Conservation (phyloP, 352 stramenopile genomes). For the Halophytophthora batemanensis region DNA sequence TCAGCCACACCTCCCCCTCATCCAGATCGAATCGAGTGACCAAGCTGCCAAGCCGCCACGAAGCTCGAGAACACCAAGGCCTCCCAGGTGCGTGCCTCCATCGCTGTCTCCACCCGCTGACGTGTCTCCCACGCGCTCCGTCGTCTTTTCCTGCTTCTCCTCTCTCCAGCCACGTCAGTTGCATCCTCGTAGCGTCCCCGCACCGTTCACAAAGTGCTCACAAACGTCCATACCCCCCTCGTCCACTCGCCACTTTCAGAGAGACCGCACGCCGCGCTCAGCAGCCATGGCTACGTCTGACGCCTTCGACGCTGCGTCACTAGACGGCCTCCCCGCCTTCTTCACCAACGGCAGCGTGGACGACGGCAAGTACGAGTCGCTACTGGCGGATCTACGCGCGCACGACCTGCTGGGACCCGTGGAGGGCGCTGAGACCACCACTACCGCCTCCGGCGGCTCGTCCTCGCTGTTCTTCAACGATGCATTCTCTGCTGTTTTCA, state of each 20-base stretch:
- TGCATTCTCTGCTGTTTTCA: constrained; percentile 81
- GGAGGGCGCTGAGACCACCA: constrained; percentile 26
- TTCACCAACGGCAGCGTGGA: constrained; percentile 80
- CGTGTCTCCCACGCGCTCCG: background rate
- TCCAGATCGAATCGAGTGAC: no score
- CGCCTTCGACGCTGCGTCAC: constrained; percentile 37
- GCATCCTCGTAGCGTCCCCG: background rate
- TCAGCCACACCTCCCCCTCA: no score
- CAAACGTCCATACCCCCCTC: background rate
- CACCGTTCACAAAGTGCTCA: constrained; percentile 6
- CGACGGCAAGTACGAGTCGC: constrained; percentile 85
- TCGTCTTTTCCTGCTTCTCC: constrained; percentile 2
- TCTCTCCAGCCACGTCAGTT: constrained; percentile 15
- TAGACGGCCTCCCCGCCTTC: constrained; percentile 65
- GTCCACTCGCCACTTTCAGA: constrained; percentile 1
- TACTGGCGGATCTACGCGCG: constrained; percentile 79
- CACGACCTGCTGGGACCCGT: constrained; percentile 79
- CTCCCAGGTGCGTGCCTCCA: constrained; percentile 18
- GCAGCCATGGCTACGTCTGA: constrained; percentile 38
- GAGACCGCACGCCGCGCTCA: background rate
- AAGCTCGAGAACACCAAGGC: no score
- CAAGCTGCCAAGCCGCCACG: no score
- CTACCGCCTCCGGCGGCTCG: constrained; percentile 22
- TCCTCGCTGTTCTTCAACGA: constrained; percentile 86
- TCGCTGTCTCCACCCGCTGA: background rate